Evolutionary conservation across 2,329 filamentous ascomycete genomes (phyloP).

Genomic region (Colletotrichum endophyticum): DNA sequence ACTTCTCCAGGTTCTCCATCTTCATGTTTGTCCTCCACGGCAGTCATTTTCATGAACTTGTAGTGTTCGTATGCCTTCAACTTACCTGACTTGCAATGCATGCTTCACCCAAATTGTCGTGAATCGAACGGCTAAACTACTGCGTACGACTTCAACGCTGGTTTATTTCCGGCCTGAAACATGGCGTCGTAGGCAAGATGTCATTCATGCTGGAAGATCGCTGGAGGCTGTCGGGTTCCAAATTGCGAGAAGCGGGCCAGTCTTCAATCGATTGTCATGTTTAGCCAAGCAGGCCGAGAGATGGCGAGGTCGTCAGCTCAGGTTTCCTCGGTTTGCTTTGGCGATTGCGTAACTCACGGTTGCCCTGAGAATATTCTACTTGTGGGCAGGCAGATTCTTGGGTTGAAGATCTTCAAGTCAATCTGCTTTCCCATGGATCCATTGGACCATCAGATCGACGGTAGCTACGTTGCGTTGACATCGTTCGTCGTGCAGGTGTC

Average conservation of each 20-base stretch:
- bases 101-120: neutral
- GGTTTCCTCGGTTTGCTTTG: neutral
- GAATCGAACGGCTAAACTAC: neutral
- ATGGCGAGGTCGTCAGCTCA: neutral
- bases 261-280: neutral
- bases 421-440: neutral
- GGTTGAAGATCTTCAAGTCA: neutral
- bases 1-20: too few relatives aligned
- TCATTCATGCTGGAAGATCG: neutral
- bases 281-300: neutral
- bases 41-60: neutral
- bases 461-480: neutral
- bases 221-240: neutral
- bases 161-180: neutral
- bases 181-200: neutral
- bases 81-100: neutral
- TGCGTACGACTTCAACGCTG: neutral
- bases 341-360: neutral
- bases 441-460: neutral
- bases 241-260: neutral
- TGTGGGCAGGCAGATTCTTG: neutral
- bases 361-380: neutral
- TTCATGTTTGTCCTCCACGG: neutral
- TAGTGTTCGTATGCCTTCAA: neutral
- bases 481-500: neutral